Percentiles rank a stretch among this genome's conserved stretches.
phyloP scores from a whole-genome alignment of 2,329 filamentous ascomycete genomes.

The Epicoccum sorghinum region DNA sequence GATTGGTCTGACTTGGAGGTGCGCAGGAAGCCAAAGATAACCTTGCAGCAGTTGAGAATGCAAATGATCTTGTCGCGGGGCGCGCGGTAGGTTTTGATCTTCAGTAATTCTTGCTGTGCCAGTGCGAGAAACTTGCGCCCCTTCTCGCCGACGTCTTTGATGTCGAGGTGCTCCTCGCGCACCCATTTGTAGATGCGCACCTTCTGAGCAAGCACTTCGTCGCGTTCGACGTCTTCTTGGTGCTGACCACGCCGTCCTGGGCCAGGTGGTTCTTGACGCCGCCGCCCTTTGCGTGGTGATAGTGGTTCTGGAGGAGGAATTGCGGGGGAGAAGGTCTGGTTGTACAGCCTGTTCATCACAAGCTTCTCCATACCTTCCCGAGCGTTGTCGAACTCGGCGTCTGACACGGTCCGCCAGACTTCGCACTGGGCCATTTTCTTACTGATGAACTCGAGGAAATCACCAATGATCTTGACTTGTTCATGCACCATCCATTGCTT shows the following conservation, averaged over 20 bases:
- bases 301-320: slow-evolving; percentile 82
- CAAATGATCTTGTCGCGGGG: slow-evolving; percentile 98
- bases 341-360: slow-evolving; percentile 97
- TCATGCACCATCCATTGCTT: slow-evolving; percentile 99
- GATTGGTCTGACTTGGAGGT: slow-evolving; percentile 94
- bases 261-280: slow-evolving; percentile 64
- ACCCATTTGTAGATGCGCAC: slow-evolving; percentile 98
- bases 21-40: slow-evolving; percentile 93
- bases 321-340: slow-evolving; percentile 93
- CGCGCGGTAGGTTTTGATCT: slow-evolving; percentile 97
- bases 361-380: slow-evolving; percentile 99
- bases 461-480: slow-evolving; percentile 97
- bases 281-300: slow-evolving; percentile 71
- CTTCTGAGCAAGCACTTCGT: slow-evolving; percentile 95
- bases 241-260: slow-evolving; percentile 93
- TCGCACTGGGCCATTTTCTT: slow-evolving; percentile 99
- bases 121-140: slow-evolving; percentile 86
- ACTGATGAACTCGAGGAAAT: slow-evolving; percentile 94
- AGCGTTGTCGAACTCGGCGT: slow-evolving; percentile 97
- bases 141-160: slow-evolving; percentile 81
- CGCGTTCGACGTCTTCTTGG: slow-evolving; percentile 95
- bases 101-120: slow-evolving; percentile 91
- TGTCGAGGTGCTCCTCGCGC: slow-evolving; percentile 89
- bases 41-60: slow-evolving; percentile 97
- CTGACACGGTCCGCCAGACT: slow-evolving; percentile 93